A percentile compares a stretch with the other conserved stretches of the same genome.
phyloP scores from a whole-genome alignment of 2,329 filamentous ascomycete species.

The Pestalotiopsis sp. region DNA sequence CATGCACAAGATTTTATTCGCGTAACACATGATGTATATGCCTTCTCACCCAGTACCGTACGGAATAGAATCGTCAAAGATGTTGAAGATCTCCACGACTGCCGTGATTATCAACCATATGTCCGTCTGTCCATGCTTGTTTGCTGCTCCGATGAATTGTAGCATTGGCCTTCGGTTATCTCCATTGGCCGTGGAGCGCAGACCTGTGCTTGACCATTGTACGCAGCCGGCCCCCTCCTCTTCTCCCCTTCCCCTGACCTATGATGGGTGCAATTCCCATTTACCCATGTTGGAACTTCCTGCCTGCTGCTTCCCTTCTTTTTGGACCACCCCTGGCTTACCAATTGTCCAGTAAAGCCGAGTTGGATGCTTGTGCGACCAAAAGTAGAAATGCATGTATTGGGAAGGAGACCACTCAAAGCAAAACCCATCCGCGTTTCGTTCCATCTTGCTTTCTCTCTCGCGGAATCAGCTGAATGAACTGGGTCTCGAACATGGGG shows the following conservation, averaged over 20 bases:
- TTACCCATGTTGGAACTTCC: not conserved
- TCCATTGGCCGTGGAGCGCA: not conserved
- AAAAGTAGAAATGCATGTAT: not conserved
- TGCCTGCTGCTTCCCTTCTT: not conserved
- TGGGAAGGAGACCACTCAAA: constrained; percentile 10
- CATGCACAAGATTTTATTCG: not conserved
- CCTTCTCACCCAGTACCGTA: not conserved
- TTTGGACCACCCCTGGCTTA: not conserved
- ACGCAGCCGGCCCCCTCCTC: not conserved
- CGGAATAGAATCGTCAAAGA: not conserved
- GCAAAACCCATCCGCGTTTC: not conserved
- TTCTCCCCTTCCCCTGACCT: not conserved
- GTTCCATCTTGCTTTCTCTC: not conserved
- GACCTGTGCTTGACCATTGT: not conserved
- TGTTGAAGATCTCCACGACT: not conserved
- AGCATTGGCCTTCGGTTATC: constrained; percentile 1
- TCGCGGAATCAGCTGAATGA: not conserved
- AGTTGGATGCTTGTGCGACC: not conserved
- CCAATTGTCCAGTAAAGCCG: not conserved
- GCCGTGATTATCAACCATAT: not conserved
- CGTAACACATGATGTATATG: not conserved
- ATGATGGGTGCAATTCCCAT: constrained; percentile 3
- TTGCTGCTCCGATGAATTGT: not conserved
- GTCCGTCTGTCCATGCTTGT: not conserved
- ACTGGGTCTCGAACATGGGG: not conserved